phyloP scores from a whole-genome alignment of 192 early-diverging fungal genomes.

The Chytriomyces sp. region DNA sequence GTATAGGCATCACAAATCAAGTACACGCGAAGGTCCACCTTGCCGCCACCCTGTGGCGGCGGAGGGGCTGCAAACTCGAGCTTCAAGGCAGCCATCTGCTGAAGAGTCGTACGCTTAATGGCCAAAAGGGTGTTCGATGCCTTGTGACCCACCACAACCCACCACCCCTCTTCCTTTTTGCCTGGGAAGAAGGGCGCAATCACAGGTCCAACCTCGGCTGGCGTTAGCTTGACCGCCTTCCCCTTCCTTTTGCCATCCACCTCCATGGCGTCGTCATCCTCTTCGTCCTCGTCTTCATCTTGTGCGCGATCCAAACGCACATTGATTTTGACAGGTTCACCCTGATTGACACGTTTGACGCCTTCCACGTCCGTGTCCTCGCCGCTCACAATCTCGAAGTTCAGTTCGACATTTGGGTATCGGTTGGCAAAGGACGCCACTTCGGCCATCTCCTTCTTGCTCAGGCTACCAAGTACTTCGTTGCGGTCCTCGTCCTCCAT shows the following conservation, averaged over 20 bases:
- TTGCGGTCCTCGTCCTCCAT: slow-evolving; percentile 86
- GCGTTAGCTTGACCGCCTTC: neutral
- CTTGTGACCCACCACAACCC: slow-evolving; percentile 90
- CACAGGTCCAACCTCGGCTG: slow-evolving; percentile 69
- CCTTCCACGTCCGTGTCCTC: slow-evolving; percentile 54
- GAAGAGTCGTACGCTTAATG: slow-evolving; percentile 84
- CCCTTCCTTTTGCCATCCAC: slow-evolving; percentile 24
- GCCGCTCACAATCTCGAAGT: slow-evolving; percentile 56
- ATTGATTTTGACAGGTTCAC: slow-evolving; percentile 65
- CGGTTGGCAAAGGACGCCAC: slow-evolving; percentile 88
- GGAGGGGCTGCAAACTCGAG: slow-evolving; percentile 84
- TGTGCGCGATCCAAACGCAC: slow-evolving; percentile 81
- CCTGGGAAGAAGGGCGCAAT: slow-evolving; percentile 91
- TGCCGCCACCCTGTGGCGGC: slow-evolving; percentile 27
- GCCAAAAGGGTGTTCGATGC: slow-evolving; percentile 75
- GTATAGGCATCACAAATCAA: slow-evolving; percentile 93
- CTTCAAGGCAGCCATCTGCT: slow-evolving; percentile 59
- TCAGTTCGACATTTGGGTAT: slow-evolving; percentile 90
- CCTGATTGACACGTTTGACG: slow-evolving; percentile 43
- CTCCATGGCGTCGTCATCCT: slow-evolving; percentile 28
- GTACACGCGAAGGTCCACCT: slow-evolving; percentile 70
- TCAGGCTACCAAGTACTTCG: slow-evolving; percentile 59
- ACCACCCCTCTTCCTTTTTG: slow-evolving; percentile 94
- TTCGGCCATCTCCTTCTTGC: slow-evolving; percentile 66
- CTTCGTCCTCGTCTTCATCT: slow-evolving; percentile 71